Evolutionary conservation across 2,329 filamentous ascomycete species (phyloP).

Genomic region (Aspergillus pseudonomiae): DNA sequence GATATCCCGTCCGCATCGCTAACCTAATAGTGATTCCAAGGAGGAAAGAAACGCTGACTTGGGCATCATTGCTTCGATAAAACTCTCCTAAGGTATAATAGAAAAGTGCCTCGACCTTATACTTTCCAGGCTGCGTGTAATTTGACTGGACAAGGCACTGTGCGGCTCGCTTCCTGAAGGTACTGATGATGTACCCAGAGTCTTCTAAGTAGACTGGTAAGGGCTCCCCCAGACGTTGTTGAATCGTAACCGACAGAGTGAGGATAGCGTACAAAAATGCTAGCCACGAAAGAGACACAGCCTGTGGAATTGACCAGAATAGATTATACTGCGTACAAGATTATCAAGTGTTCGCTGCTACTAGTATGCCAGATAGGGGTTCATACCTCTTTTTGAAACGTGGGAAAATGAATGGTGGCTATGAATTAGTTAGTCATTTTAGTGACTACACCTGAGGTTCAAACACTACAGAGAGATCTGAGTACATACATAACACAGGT

Average conservation of each 20-base stretch:
- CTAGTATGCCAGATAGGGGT: neutral
- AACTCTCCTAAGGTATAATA: slow-evolving; percentile 35
- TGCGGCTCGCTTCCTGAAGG: slow-evolving; percentile 52
- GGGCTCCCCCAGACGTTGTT: slow-evolving; percentile 28
- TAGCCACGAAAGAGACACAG: slow-evolving; percentile 35
- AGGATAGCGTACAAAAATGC: slow-evolving; percentile 34
- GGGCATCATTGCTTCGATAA: slow-evolving; percentile 34
- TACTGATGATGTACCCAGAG: slow-evolving; percentile 36
- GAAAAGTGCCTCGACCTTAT: slow-evolving; percentile 38
- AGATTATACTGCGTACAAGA: slow-evolving; percentile 27
- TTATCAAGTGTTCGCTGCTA: neutral
- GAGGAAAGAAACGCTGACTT: slow-evolving; percentile 59
- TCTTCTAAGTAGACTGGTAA: slow-evolving; percentile 23
- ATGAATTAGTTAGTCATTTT: neutral
- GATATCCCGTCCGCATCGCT: slow-evolving; percentile 66
- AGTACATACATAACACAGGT: slow-evolving; percentile 32
- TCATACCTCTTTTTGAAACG: slow-evolving; percentile 35
- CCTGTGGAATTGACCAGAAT: slow-evolving; percentile 34
- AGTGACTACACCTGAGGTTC: neutral
- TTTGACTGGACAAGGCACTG: slow-evolving; percentile 39
- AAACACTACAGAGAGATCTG: neutral
- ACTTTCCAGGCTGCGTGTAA: slow-evolving; percentile 34
- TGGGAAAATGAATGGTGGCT: slow-evolving; percentile 36
- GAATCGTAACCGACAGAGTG: slow-evolving; percentile 30
- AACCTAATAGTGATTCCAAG: slow-evolving; percentile 59